A percentile compares a stretch with the other conserved stretches of the same genome.
Evolutionary conservation across 768 basidiomycete genomes (phyloP).

Genomic region (Leccinum obscurum): DNA sequence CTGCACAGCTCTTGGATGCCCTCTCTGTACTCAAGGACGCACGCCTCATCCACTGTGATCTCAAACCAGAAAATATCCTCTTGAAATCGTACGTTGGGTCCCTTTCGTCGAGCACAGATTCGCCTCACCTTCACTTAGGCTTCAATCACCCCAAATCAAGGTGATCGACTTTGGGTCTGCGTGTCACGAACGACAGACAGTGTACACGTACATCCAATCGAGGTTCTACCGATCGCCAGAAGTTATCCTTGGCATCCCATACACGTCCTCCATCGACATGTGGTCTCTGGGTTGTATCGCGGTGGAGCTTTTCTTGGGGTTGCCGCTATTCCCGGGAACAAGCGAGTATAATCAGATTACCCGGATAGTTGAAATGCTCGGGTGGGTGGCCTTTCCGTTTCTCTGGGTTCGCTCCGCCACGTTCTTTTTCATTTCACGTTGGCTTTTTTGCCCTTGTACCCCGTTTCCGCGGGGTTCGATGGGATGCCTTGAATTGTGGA

Average conservation of each 20-base stretch:
- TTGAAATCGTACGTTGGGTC: conserved; percentile 75
- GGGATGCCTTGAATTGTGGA: not conserved
- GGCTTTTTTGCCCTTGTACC: not conserved
- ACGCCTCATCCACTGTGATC: conserved; percentile 94
- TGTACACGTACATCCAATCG: conserved; percentile 99
- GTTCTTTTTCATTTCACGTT: conserved; percentile 1
- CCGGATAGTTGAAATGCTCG: conserved; percentile 97
- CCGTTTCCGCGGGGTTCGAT: not conserved
- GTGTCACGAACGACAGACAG: conserved; percentile 98
- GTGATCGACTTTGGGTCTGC: conserved; percentile 99
- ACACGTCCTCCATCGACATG: conserved; percentile 97
- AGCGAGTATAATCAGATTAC: conserved; percentile 99
- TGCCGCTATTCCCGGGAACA: conserved; percentile 97
- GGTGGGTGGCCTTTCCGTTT: conserved; percentile 53
- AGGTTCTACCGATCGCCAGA: conserved; percentile 98
- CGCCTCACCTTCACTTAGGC: conserved; percentile 41
- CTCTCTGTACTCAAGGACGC: conserved; percentile 93
- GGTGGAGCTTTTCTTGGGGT: conserved; percentile 93
- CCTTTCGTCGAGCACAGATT: not conserved
- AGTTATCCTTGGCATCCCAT: conserved; percentile 91
- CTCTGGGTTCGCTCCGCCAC: not conserved
- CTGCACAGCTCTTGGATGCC: conserved; percentile 91
- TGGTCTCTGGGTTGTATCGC: conserved; percentile 99
- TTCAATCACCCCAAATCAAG: conserved; percentile 98
- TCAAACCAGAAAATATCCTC: conserved; percentile 98